A percentile compares a stretch with the other conserved stretches of the same genome.
These are phyloP conservation scores for Phytophthora ohioensis DNA, from an alignment of 352 stramenopile genomes.

Conservation along the genomic window DNA sequence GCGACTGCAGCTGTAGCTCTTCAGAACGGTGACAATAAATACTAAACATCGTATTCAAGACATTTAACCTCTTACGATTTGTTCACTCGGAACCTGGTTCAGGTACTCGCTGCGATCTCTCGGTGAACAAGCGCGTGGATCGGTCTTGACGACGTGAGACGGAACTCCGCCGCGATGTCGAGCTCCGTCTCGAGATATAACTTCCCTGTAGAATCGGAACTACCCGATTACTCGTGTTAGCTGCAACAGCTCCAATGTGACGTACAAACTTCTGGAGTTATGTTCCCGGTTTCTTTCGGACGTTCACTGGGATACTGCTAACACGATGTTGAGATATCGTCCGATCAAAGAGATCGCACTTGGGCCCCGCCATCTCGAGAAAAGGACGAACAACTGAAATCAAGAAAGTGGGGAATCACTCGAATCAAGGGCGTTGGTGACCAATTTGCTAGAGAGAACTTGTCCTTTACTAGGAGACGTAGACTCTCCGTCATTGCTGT, in stretches of 20 bases:
- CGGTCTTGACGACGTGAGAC: constrained; percentile 7
- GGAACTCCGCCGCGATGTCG: not conserved
- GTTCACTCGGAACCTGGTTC: not conserved
- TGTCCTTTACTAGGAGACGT: not conserved
- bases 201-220: constrained; percentile 14
- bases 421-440: constrained; percentile 19
- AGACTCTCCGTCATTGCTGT: not conserved
- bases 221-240: constrained; percentile 17
- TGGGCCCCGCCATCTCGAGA: constrained; percentile 32
- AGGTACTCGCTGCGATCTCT: constrained; percentile 16
- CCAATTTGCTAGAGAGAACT: constrained; percentile 19
- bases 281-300: not conserved
- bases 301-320: not conserved
- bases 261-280: constrained; percentile 14
- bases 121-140: constrained; percentile 17
- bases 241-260: constrained; percentile 16
- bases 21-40: too few species aligned
- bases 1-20: too few species aligned
- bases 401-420: constrained; percentile 20
- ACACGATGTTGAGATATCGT: constrained; percentile 1
- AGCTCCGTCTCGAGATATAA: constrained; percentile 4
- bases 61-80: not conserved
- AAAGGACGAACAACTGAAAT: constrained; percentile 30
- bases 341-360: constrained; percentile 30
- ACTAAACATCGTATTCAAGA: too few species aligned